These are phyloP conservation scores for Ensete ventricosum DNA, from an alignment of 176 grass and related monocot species.

Conservation along the genomic window DNA sequence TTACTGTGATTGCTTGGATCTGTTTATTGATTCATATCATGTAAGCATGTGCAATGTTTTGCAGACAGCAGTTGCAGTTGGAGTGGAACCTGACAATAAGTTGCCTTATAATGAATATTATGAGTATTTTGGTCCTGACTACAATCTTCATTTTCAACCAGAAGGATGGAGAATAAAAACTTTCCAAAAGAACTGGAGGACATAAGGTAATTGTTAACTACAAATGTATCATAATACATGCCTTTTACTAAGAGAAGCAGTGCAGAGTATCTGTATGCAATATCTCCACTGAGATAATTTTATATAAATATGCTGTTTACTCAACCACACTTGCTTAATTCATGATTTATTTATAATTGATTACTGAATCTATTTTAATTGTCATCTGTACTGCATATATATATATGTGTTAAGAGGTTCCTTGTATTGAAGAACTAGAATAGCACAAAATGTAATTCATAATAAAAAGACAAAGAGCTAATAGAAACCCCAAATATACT, in stretches of 20 bases:
- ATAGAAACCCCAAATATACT: not conserved
- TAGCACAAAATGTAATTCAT: not conserved
- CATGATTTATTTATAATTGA: not conserved
- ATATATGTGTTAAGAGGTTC: not conserved
- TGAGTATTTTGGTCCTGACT: constrained; percentile 26
- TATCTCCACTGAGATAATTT: too few species aligned
- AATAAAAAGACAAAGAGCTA: not conserved
- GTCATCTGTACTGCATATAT: not conserved
- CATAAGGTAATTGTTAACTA: constrained; percentile 14
- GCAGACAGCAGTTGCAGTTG: constrained; percentile 25
- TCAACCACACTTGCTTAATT: not conserved
- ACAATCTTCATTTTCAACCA: constrained; percentile 22
- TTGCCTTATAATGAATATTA: constrained; percentile 22
- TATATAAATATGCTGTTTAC: not conserved
- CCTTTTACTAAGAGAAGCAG: too few species aligned
- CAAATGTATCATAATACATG: not conserved
- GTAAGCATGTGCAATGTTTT: not conserved
- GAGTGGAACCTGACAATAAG: constrained; percentile 18
- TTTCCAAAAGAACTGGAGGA: constrained; percentile 11
- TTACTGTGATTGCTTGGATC: not conserved
- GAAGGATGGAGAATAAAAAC: constrained; percentile 14
- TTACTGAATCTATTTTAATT: not conserved
- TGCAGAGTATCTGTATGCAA: too few species aligned
- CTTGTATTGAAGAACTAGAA: not conserved
- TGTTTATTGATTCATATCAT: not conserved